Base-by-base conservation (phyloP, 2,329 filamentous ascomycete genomes). In the Talaromyces verruculosus region DNA sequence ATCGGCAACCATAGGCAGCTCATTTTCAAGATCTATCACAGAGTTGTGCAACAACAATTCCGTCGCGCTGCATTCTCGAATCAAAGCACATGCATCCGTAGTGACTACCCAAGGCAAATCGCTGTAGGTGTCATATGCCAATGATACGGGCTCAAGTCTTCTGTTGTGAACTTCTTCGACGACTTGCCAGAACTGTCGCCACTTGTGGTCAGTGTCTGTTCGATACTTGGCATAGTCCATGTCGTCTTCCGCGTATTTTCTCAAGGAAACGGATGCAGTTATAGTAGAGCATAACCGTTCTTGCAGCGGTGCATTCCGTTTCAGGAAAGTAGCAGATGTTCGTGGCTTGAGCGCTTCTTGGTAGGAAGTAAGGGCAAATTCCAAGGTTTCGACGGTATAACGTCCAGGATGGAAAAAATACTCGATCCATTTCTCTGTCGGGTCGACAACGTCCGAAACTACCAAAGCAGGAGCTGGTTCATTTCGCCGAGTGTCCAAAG, bases 151-250 rank as follows among this genome's bases (percentile, higher is more conserved):
- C 73, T 97, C 93, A 19, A 91, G 90, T 72, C 93, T 86, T 72
- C 92, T 89, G 72, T 91, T 93, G 75, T 98, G 93, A 47, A 99
- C 81, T 75, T 97, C 93, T 13, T 91, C 84, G 19, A 96, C 84
- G 19, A 98, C 84, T 37, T 93, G 88, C 80, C 93, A 97, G 77
- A 96, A 96, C 61, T 91, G 87, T 68, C 91, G 88, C 95, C 95
- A 99, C 76, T 97, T 93, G 11, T 86, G 84, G 73, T 95, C 90
- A 63, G 90, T 88, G 37, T 91, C 88, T 39, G 84, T 81, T 65
- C 90, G 86, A 75, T 93, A 95, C 65, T 89, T 85, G 28, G 90
- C 87, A 71, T 91, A 92, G 72, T 96, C 90, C 78, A 91, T 87
- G 33, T 85, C 85, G 15, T 88, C 88, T 15, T 87, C 84, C 10